Conservation (phyloP, 352 stramenopile species). For the Phytophthora fragariaefolia region DNA sequence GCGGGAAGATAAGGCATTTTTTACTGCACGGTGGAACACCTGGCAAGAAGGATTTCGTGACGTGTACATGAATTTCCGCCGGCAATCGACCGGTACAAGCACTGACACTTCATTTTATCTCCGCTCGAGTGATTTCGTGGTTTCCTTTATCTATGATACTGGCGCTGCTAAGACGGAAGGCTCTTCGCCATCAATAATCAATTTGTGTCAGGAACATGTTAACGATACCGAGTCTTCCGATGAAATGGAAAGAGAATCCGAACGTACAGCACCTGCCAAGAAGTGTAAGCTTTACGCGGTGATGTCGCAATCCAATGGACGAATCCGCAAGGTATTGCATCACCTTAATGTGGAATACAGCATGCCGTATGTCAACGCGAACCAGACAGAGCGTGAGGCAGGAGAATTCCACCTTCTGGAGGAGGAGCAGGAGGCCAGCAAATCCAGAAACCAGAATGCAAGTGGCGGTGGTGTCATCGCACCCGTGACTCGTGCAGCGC, state of each 20-base stretch:
- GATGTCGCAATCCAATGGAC: conserved; percentile 71
- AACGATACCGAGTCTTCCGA: neutral
- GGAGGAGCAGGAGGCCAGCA: conserved; percentile 45
- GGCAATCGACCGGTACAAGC: neutral
- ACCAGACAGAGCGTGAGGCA: conserved; percentile 46
- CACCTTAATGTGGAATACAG: conserved; percentile 63
- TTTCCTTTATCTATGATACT: conserved; percentile 57
- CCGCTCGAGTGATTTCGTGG: conserved; percentile 65
- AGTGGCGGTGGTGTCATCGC: conserved; percentile 6
- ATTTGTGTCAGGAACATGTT: conserved; percentile 46
- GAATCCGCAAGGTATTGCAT: conserved; percentile 69
- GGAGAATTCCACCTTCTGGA: conserved; percentile 57
- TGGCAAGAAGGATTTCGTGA: conserved; percentile 79
- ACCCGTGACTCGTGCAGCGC: conserved; percentile 21
- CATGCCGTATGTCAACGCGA: conserved; percentile 61
- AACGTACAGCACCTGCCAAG: conserved; percentile 14
- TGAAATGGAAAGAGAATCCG: conserved; percentile 1
- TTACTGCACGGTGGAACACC: conserved; percentile 54
- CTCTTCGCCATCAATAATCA: conserved; percentile 37
- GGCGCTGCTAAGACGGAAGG: neutral
- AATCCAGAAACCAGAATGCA: conserved; percentile 29
- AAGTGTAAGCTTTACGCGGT: conserved; percentile 50
- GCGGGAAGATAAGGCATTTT: conserved; percentile 68
- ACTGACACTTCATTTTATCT: conserved; percentile 53
- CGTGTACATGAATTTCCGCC: conserved; percentile 71